A percentile compares a stretch with the other conserved stretches of the same genome.
phyloP scores from a whole-genome alignment of 176 grass and related monocot species.

The Raddia distichophylla region DNA sequence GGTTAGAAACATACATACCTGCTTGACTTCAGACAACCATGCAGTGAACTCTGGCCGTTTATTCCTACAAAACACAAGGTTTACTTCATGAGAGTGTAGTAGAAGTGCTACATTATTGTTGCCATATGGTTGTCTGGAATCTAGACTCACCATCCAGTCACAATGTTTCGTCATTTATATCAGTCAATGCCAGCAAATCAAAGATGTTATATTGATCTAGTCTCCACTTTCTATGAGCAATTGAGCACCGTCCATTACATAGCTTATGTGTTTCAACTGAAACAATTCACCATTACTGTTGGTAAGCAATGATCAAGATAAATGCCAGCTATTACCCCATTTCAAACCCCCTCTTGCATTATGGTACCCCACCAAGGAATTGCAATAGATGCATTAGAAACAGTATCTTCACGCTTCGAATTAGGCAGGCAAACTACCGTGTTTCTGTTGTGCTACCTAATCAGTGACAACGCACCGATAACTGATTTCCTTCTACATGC shows the following conservation, averaged over 20 bases:
- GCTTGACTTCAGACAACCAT: slow-evolving; percentile 91
- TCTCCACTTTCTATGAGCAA: neutral
- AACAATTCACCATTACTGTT: neutral
- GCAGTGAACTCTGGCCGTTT: slow-evolving; percentile 97
- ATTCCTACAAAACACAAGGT: slow-evolving; percentile 61
- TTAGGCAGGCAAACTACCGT: neutral
- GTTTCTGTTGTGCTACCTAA: neutral
- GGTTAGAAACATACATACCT: slow-evolving; percentile 60
- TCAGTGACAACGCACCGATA: neutral
- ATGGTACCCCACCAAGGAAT: neutral
- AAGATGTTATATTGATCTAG: neutral
- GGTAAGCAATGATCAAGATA: neutral
- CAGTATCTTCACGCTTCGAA: neutral
- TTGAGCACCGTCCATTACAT: neutral
- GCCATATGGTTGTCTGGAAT: neutral
- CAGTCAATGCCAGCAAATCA: neutral
- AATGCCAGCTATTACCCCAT: neutral
- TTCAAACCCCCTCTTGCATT: neutral
- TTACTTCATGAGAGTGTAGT: slow-evolving; percentile 21
- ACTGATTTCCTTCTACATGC: slow-evolving; percentile 2
- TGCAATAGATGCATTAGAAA: neutral
- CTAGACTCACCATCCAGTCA: neutral
- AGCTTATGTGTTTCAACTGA: neutral
- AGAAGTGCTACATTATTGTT: neutral
- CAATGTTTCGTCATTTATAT: neutral